Base-by-base conservation (phyloP, 345 rosid species). In the Garcia nutans region DNA sequence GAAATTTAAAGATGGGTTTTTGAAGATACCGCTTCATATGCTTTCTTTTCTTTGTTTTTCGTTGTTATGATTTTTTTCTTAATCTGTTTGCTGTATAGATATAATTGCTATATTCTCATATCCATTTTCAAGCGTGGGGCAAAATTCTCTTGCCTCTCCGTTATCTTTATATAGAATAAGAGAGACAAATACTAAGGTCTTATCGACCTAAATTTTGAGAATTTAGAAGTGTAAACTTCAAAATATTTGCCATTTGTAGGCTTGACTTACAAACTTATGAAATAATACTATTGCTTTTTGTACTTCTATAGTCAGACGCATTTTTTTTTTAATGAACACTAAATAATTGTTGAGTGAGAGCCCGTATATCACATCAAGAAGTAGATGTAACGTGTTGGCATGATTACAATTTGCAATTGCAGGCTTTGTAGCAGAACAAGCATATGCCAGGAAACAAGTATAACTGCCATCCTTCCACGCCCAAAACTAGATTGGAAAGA, bases 401-500 rank as follows among this genome's bases (percentile, higher is more conserved):
- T 77, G 71, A 52, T 22, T 62, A 5, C 19, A 23, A 54, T 57
- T 71, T 54, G 69, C 50, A 24, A 64, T 54, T 77, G 81, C 78
- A 82, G 87, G 73, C 81, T 77, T 65, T 72, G 74, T 61, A 63
- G 52, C 77, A 45, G 31, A 71, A 23, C 47, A 75, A 78, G 76
- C 82, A 52, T 23, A 82, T 85, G 87, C 75, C 84, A 37, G 88
- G 86, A 42, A 85, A 79, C 83, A 86, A 73, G 75, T 79, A 79
- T 60, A 80, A 71, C n/a, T 44, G 76, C 52, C 72, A 54, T 75
- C 86, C 89, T 15, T 70, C 45, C 22, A 86, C 89, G 0, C 88
- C 89, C 5, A 80, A 78, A 78, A 85, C 81, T 69, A 85, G 91
- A 71, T 61, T 85, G 73, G 89, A 85, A 62, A 80, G 91, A 83